Base-by-base conservation (phyloP, 2,329 filamentous ascomycete genomes). In the Penicillium brasilianum region DNA sequence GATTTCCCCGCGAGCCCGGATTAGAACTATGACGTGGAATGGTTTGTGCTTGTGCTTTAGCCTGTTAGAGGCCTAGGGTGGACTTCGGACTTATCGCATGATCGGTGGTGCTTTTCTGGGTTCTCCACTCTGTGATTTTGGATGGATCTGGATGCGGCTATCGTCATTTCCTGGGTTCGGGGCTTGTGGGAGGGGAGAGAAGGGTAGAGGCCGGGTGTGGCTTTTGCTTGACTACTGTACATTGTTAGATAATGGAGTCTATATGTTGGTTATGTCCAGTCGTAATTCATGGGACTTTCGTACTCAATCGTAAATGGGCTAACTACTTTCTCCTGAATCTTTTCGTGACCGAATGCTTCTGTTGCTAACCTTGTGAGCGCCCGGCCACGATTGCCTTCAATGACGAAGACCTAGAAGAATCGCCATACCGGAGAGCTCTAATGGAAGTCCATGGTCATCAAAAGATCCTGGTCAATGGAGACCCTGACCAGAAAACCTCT, bases 1-100 rank as follows among this genome's bases (percentile, higher is more conserved):
- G 66, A 66, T 63, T 63, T 65, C 44, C 11, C 68, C 68, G 68
- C 6, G n/a, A 41, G 37, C 6, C n/a, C 8, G n/a, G 32, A 28
- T 18, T 41, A 41, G 25, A 28, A 28, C 25, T 3, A 28, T 28
- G 25, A 28, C 25, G 25, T 28, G 6, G 25, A 28, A 6, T 28
- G 6, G 25, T 28, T 28, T 28, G 25, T 28, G 25, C 25, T 3
- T 3, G 25, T 6, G 25, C 25, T 28, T 28, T 28, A 28, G 25
- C 25, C 6, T 28, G 25, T 28, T 28, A 28, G 25, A 28, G 25
- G 25, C 25, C 25, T 28, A 28, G 25, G 37, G 3, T 39, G 16
- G n/a, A 39, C 9, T 18, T n/a, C 18, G 5, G 16, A 39, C n/a
- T n/a, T n/a, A n/a, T 41, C 9, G 37, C n/a, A 41, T 41, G 37